A percentile compares a stretch with the other conserved stretches of the same genome.
Conservation (phyloP, 139 green algal species). For the Micractinium sp. region DNA sequence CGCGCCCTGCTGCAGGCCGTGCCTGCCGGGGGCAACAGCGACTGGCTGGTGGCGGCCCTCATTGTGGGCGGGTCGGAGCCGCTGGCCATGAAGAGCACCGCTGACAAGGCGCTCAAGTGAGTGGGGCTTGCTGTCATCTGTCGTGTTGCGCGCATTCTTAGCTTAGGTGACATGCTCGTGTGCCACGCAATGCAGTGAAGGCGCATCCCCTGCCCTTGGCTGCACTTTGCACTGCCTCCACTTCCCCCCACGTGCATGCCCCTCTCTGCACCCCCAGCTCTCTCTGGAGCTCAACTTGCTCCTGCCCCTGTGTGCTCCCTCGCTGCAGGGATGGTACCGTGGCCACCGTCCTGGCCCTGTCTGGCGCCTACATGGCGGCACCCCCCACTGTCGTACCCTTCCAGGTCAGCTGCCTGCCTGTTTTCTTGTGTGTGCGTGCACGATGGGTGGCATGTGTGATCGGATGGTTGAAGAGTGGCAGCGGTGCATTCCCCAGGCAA, state of each 20-base stretch:
- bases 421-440: neutral
- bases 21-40: neutral
- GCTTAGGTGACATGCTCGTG: no score
- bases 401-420: neutral
- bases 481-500: neutral
- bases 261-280: neutral
- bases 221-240: no score
- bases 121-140: no score
- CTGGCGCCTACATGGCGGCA: slow-evolving; percentile 1
- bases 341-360: slow-evolving; percentile 10
- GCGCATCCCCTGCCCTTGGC: no score
- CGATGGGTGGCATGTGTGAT: no score
- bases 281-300: neutral
- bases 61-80: neutral
- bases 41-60: neutral
- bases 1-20: neutral
- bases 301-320: neutral
- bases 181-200: no score
- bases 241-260: no score
- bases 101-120: neutral
- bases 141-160: no score
- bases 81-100: neutral
- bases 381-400: neutral
- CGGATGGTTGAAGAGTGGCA: neutral
- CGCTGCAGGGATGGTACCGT: slow-evolving; percentile 3